phyloP scores from a whole-genome alignment of 2,329 filamentous ascomycete species.

The Aspergillus felis region DNA sequence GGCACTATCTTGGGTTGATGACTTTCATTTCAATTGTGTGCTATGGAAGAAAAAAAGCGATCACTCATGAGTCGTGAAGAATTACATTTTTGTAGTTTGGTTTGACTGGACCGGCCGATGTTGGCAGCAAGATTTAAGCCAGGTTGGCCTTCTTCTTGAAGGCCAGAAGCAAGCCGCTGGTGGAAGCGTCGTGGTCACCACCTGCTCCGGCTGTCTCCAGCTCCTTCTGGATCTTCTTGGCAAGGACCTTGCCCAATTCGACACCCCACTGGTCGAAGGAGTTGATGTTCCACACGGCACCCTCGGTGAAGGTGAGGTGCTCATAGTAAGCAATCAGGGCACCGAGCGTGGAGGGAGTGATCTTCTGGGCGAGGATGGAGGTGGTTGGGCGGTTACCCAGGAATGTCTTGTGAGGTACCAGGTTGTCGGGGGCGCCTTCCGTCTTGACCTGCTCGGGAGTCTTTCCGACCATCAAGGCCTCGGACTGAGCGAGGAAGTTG shows the following conservation, averaged over 20 bases:
- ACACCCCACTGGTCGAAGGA: conserved; percentile 99
- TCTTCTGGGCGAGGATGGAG: conserved; percentile 86
- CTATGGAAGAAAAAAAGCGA: conserved; percentile 5
- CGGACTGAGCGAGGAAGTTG: conserved; percentile 49
- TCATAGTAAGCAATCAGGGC: conserved; percentile 98
- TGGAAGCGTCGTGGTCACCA: conserved; percentile 77
- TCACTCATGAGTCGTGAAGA: conserved; percentile 18
- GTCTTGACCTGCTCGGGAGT: conserved; percentile 46
- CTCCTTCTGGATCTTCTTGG: conserved; percentile 85
- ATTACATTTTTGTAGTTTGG: conserved; percentile 10
- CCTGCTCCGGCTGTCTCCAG: conserved; percentile 71
- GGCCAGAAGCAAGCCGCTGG: conserved; percentile 80
- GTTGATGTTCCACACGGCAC: conserved; percentile 99
- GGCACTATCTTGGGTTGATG: not conserved
- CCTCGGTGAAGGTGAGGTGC: conserved; percentile 96
- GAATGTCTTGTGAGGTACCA: conserved; percentile 99
- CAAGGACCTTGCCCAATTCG: conserved; percentile 92
- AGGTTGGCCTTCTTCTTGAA: conserved; percentile 75
- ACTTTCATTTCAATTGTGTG: not conserved
- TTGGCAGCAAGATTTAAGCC: conserved; percentile 21
- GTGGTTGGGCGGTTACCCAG: conserved; percentile 95
- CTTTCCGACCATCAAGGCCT: conserved; percentile 53
- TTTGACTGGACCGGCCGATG: not conserved
- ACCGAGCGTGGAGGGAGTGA: conserved; percentile 89
- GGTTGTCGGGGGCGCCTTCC: conserved; percentile 44